These are phyloP conservation scores for Penicillium sp. DNA, from an alignment of 2,329 filamentous ascomycete species.

Conservation along the genomic window DNA sequence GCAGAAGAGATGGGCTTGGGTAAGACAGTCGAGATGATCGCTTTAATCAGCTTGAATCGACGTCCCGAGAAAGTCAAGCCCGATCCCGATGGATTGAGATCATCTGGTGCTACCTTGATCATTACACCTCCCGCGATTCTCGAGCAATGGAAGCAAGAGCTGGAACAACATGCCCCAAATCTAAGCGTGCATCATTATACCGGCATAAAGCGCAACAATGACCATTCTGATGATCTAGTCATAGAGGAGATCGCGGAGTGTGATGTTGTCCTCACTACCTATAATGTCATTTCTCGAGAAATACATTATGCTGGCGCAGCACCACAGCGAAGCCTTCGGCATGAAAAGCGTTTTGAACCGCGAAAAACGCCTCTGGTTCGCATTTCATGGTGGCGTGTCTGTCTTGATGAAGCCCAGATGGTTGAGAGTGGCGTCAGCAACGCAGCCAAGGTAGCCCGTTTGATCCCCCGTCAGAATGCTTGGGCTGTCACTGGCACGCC, in stretches of 20 bases:
- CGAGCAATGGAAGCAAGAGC: conserved; percentile 58
- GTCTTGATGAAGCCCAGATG: conserved; percentile 71
- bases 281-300: conserved; percentile 68
- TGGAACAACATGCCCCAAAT: conserved; percentile 52
- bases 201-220: conserved; percentile 44
- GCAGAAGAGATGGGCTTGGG: conserved; percentile 49
- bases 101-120: conserved; percentile 55
- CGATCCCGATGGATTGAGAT: conserved; percentile 24
- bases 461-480: conserved; percentile 76
- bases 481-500: conserved; percentile 94
- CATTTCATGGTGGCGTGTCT: conserved; percentile 81
- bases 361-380: conserved; percentile 70
- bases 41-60: conserved; percentile 41
- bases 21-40: conserved; percentile 48
- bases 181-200: conserved; percentile 54
- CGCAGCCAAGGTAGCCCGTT: conserved; percentile 70
- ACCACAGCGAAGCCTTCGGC: conserved; percentile 64
- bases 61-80: conserved; percentile 18
- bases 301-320: conserved; percentile 68
- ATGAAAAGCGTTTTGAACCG: conserved; percentile 58
- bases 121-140: conserved; percentile 58
- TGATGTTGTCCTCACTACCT: conserved; percentile 59
- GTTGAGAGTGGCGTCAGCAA: conserved; percentile 82
- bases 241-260: conserved; percentile 44
- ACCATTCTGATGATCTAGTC: conserved; percentile 37